Percentiles rank a stretch among this genome's conserved stretches.
phyloP scores from a whole-genome alignment of 306 rosid genomes.

The Rosa rugosa region DNA sequence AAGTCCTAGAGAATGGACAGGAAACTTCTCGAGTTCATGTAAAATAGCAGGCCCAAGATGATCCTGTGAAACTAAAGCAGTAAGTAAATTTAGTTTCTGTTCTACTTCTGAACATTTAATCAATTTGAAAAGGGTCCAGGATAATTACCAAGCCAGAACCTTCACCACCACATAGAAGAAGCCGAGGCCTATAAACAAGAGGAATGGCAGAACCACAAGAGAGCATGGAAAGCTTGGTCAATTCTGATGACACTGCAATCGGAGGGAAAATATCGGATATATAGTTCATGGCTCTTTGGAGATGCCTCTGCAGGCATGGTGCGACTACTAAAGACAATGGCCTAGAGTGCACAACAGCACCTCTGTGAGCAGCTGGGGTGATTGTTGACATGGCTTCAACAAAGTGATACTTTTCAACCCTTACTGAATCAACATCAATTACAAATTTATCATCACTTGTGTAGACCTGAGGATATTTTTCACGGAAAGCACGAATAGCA shows the following conservation, averaged over 20 bases:
- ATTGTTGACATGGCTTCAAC: conserved; percentile 95
- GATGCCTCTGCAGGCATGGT: conserved; percentile 80
- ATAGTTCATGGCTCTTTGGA: conserved; percentile 59
- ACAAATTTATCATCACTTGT: conserved; percentile 93
- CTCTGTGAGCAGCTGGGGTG: conserved; percentile 99
- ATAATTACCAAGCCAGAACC: conserved; percentile 94
- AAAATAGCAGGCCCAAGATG: conserved; percentile 98
- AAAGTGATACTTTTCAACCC: conserved; percentile 84
- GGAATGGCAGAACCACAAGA: conserved; percentile 92
- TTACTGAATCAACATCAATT: conserved; percentile 90
- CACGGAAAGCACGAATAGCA: conserved; percentile 95
- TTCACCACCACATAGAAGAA: conserved; percentile 87
- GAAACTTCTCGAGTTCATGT: conserved; percentile 96
- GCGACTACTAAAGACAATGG: conserved; percentile 89
- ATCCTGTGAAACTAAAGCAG: conserved; percentile 99
- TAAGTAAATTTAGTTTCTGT: conserved; percentile 76
- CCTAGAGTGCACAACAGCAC: conserved; percentile 89
- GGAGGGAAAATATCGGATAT: conserved; percentile 77
- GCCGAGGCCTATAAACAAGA: conserved; percentile 90
- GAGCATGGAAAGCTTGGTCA: conserved; percentile 83
- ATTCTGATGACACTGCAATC: conserved; percentile 58
- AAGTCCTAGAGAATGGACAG: conserved; percentile 91
- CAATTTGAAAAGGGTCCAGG: conserved; percentile 42
- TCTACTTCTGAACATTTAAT: conserved; percentile 23
- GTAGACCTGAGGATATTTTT: conserved; percentile 94